Evolutionary conservation across 345 rosid genomes (phyloP).

Genomic region (Gossypium bickii): DNA sequence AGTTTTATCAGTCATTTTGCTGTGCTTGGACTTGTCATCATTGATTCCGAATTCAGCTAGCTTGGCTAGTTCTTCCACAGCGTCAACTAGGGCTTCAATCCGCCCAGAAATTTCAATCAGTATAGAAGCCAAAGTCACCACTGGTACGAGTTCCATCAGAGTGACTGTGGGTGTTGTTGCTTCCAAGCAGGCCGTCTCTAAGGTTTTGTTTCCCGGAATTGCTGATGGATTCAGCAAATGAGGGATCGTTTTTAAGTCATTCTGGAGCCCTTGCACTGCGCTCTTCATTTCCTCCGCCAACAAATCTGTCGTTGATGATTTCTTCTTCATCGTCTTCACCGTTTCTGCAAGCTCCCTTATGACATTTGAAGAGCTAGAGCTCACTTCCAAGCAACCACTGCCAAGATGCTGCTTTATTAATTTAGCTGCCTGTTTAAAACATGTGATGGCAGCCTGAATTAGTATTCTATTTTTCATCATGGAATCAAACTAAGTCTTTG

Average conservation of each 20-base stretch:
- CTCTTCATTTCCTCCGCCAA: constrained; percentile 33
- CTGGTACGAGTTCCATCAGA: constrained; percentile 32
- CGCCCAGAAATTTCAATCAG: constrained; percentile 34
- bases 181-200: constrained; percentile 6
- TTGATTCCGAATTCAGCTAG: constrained; percentile 25
- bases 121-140: constrained; percentile 31
- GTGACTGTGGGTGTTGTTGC: constrained; percentile 13
- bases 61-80: constrained; percentile 31
- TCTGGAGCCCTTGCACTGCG: constrained; percentile 33
- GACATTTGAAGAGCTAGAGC: constrained; percentile 32
- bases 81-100: constrained; percentile 26
- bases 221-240: constrained; percentile 1
- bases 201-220: constrained; percentile 1
- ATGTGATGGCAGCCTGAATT: not conserved
- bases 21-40: constrained; percentile 25
- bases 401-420: constrained; percentile 33
- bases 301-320: constrained; percentile 24
- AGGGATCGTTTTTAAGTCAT: constrained; percentile 26
- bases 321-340: constrained; percentile 34
- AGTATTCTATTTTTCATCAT: not conserved
- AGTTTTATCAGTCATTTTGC: constrained; percentile 11
- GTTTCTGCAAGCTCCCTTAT: constrained; percentile 30
- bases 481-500: not conserved
- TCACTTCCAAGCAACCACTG: constrained; percentile 27
- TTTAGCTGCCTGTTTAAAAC: constrained; percentile 32